Evolutionary conservation across 2,329 filamentous ascomycete genomes (phyloP).

Genomic region (Talaromyces sp.): DNA sequence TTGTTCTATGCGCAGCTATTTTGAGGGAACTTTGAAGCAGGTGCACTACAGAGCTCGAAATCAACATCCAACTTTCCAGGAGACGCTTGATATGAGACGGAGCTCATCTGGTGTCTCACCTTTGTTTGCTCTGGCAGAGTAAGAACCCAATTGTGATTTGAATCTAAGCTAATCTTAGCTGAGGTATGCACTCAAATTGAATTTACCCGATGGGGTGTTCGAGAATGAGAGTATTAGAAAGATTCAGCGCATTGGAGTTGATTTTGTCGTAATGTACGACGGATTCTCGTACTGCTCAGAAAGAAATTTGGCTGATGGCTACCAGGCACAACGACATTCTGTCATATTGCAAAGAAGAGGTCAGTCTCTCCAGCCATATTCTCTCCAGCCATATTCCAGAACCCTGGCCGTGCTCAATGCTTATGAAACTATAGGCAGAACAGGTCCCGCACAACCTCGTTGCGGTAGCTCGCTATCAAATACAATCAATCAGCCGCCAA

Average conservation of each 20-base stretch:
- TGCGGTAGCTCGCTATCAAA: neutral
- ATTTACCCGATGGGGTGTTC: neutral
- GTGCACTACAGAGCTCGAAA: neutral
- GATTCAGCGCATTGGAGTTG: too few relatives aligned
- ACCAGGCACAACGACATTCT: neutral
- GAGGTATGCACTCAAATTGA: neutral
- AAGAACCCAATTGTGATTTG: neutral
- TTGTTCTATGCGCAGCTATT: neutral
- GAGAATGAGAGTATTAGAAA: neutral
- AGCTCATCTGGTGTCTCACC: neutral
- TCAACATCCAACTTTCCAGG: neutral
- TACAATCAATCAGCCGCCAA: neutral
- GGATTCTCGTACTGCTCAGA: too few relatives aligned
- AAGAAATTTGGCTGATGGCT: too few relatives aligned
- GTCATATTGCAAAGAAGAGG: neutral
- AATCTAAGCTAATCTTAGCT: neutral
- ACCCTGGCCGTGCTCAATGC: too few relatives aligned
- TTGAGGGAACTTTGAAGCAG: neutral
- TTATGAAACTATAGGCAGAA: neutral
- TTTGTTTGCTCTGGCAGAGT: neutral
- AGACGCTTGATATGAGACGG: neutral
- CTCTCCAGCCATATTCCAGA: neutral
- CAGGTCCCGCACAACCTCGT: neutral
- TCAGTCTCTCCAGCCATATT: neutral
- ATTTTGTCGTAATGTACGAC: too few relatives aligned